phyloP scores from a whole-genome alignment of 495 filamentous ascomycete genomes.

The Hypomontagnella monticulosa region DNA sequence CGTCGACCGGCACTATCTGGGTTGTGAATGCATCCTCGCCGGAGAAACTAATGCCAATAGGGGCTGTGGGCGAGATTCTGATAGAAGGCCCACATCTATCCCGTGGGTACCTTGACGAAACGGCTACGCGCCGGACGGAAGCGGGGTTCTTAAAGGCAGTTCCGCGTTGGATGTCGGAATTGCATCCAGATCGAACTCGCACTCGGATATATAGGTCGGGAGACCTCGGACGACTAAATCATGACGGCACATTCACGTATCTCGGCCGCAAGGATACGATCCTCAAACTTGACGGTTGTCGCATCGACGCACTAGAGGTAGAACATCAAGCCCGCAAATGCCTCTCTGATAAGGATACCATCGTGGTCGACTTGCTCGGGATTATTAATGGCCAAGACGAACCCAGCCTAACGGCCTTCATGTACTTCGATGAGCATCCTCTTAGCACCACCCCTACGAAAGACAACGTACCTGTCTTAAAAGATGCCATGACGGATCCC shows the following conservation, averaged over 20 bases:
- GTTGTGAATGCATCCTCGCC: constrained; percentile 47
- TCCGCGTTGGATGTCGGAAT: constrained; percentile 17
- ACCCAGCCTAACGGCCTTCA: too few species aligned
- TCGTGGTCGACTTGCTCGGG: too few species aligned
- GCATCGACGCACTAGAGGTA: constrained; percentile 1
- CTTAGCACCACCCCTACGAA: too few species aligned
- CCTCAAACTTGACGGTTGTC: constrained; percentile 16
- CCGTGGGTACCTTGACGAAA: constrained; percentile 50
- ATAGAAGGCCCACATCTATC: constrained; percentile 47
- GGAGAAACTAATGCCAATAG: constrained; percentile 48
- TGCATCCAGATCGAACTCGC: constrained; percentile 7
- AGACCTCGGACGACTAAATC: constrained; percentile 50
- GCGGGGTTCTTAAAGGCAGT: constrained; percentile 43
- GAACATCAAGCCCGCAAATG: too few species aligned
- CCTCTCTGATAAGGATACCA: too few species aligned
- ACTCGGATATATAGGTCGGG: constrained; percentile 50
- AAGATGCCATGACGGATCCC: too few species aligned
- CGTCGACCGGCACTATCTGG: constrained; percentile 44
- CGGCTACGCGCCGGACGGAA: constrained; percentile 39
- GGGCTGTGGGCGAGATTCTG: constrained; percentile 52
- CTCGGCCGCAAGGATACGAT: constrained; percentile 49
- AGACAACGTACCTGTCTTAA: too few species aligned
- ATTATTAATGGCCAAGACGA: too few species aligned
- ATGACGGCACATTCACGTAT: constrained; percentile 58
- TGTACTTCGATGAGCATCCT: too few species aligned